Evolutionary conservation across 2,329 filamentous ascomycete species (phyloP), one percentile per base, ranked within the genome.

Genomic region (Hortaea sp.): DNA sequence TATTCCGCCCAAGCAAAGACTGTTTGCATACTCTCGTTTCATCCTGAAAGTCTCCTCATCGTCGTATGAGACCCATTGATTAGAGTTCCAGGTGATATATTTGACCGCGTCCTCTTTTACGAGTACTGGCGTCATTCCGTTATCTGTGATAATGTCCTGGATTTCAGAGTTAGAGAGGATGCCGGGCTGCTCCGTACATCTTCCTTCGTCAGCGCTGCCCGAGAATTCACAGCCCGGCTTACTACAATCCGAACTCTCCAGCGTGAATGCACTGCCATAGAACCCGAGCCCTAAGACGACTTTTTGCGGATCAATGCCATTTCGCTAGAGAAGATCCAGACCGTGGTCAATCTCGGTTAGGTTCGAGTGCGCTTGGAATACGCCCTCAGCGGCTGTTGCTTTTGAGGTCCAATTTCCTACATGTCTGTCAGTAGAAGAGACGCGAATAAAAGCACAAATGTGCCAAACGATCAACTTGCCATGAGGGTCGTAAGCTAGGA

Each of bases 271-370:
- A 2, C 65, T 60, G 4, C 71, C 69, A 50, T 76, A 76, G 48
- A 72, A 75, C 3, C 62, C 69, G 2, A 70, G 31, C 1, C 74
- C 74, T 6, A 78, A 45, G 3, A 56, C 59, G 4, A 77, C 52
- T 45, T 73, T 70, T 0, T 49, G 41, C 0, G 74, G 62, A 0
- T 59, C 51, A 1, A 78, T 56, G 20, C 66, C 53, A 29, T 63
- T 67, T 6, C 69, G 60, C 70, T 73, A 76, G 4, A 76, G 55
- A 0, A 76, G 65, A 3, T 73, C 64, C 0, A 72, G 41, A 0
- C 62, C 62, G 0, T 52, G 29, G 5, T 68, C 58, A 12, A 74
- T 74, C 53, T 75, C 70, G 2, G 70, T 71, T 0, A 75, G 45
- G 49, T 75, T 73, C 0, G 72, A 35, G 32, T 35, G 32, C 9